A percentile compares a stretch with the other conserved stretches of the same genome.
Evolutionary conservation across 805 yeast genomes (phyloP).

Genomic region (Spencermartinsiella europaea): DNA sequence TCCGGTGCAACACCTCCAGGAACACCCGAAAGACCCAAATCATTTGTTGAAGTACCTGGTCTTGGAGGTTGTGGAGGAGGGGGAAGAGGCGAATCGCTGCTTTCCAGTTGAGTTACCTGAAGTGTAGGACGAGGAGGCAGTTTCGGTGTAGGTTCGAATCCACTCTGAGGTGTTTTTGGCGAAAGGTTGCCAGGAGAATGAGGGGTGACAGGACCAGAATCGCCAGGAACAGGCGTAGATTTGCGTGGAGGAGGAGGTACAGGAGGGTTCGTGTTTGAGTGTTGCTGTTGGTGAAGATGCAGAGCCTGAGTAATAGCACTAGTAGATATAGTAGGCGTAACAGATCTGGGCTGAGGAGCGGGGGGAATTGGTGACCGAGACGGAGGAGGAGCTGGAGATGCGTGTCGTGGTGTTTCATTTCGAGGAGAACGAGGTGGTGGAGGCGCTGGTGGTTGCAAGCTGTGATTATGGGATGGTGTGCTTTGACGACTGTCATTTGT

Average conservation of each 20-base stretch:
- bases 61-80: too few species aligned
- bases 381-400: conserved; percentile 4
- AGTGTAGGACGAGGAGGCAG: too few species aligned
- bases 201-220: neutral
- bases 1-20: too few species aligned
- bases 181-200: neutral
- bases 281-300: neutral
- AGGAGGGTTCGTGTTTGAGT: conserved; percentile 3
- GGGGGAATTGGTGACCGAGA: conserved; percentile 5
- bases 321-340: neutral
- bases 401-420: too few species aligned
- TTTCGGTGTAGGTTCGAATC: too few species aligned
- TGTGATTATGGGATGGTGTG: neutral
- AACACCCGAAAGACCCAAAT: too few species aligned
- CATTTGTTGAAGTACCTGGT: too few species aligned
- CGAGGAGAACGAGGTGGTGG: too few species aligned
- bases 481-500: neutral
- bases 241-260: conserved; percentile 7
- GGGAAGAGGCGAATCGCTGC: too few species aligned
- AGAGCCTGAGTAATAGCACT: neutral
- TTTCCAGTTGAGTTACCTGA: too few species aligned
- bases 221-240: conserved; percentile 3
- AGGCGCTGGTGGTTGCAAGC: neutral
- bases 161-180: neutral
- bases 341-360: conserved; percentile 8